Evolutionary conservation across 192 early-diverging fungal species (phyloP), one percentile per base, ranked within the genome.

Genomic region (Dimargaris verticillata): DNA sequence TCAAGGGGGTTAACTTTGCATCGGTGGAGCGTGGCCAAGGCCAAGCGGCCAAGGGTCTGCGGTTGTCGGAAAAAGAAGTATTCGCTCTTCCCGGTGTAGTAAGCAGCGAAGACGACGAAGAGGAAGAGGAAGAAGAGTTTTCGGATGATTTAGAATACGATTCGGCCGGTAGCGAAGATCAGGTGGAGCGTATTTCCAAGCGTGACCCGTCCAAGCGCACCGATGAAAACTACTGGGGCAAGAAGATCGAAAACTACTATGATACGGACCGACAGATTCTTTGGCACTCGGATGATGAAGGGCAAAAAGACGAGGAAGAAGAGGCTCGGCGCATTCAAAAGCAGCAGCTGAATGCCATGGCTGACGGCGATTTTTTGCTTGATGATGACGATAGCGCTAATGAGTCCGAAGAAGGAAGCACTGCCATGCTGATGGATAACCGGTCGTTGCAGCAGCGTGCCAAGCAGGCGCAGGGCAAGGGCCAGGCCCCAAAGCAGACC

Each of bases 291-390:
- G 86, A 77, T 52, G 75, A 74, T 53, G 71, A 60, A 4, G 75
- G 70, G 6, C 68, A 83, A 60, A 80, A 80, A 44, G 89, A 89
- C 59, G 93, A 96, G 64, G 92, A 89, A 55, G 79, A 80, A 50
- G 93, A 94, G 70, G 92, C 89, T 3, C 68, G 90, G 52, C 81
- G 87, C 61, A 71, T 97, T 62, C 92, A 93, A 62, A 82, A 80
- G 69, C 77, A 87, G 66, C 81, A 82, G 44, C 66, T 91, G 29
- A 80, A 83, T 51, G 78, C 72, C 29, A 80, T 94, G 74, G 75
- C 83, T 33, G 93, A 94, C 66, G 85, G 78, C 54, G 93, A 97
- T 77, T 94, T 91, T 64, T 72, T 93, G 63, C 67, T 76, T 28
- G 72, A 55, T 17, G 70, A 73, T 13, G 63, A 54, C 24, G 44